Percentiles rank a stretch among this genome's conserved stretches.
Conservation (phyloP, 768 basidiomycete genomes). For the Suillus clintonianus region DNA sequence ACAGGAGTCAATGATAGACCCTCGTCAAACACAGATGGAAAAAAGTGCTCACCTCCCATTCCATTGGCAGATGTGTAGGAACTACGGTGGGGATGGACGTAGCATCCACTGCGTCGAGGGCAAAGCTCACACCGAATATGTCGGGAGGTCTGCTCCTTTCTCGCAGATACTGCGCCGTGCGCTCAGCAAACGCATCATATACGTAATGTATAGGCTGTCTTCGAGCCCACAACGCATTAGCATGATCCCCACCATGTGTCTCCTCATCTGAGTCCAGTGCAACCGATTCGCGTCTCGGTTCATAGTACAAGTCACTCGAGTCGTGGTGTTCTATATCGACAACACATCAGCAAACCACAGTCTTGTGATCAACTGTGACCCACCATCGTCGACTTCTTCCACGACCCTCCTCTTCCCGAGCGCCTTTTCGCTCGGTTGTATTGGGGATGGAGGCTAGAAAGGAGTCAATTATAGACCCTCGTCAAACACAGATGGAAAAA, state of each 20-base stretch:
- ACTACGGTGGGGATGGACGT: neutral
- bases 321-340: constrained; percentile 48
- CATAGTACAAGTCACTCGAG: constrained; percentile 57
- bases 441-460: constrained; percentile 38
- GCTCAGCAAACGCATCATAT: constrained; percentile 92
- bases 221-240: constrained; percentile 27
- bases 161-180: constrained; percentile 59
- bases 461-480: neutral
- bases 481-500: neutral
- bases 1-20: neutral
- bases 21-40: neutral
- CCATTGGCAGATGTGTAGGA: constrained; percentile 18
- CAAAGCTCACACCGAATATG: neutral
- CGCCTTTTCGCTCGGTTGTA: constrained; percentile 81
- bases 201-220: constrained; percentile 68
- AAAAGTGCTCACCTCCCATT: constrained; percentile 20
- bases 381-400: constrained; percentile 47
- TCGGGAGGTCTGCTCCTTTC: too few species aligned
- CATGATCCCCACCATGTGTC: constrained; percentile 3
- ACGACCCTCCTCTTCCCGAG: constrained; percentile 79
- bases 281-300: constrained; percentile 36
- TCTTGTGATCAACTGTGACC: constrained; percentile 22
- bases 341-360: neutral
- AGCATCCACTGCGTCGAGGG: neutral
- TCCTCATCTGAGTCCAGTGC: constrained; percentile 47